These are phyloP conservation scores for Pisolithus tinctorius DNA, from an alignment of 768 basidiomycete genomes.

Conservation along the genomic window DNA sequence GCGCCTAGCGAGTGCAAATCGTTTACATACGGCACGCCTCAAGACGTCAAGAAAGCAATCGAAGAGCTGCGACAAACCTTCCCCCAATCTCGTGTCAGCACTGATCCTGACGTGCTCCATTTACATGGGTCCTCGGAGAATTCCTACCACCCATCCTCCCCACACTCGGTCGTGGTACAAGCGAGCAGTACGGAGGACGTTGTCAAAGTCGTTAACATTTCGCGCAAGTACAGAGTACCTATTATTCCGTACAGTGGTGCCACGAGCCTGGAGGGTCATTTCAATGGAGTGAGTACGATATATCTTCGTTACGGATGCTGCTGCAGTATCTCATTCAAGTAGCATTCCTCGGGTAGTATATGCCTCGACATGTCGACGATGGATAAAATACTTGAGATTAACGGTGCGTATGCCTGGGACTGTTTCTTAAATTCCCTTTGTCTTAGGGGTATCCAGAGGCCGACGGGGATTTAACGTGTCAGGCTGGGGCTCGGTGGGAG, in stretches of 20 bases:
- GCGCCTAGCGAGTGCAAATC: background rate
- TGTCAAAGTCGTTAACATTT: conserved; percentile 69
- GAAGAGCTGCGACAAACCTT: conserved; percentile 42
- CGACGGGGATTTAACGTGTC: conserved; percentile 71
- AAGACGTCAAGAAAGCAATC: conserved; percentile 46
- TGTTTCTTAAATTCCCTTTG: conserved; percentile 2
- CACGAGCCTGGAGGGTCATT: conserved; percentile 85
- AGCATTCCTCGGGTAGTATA: conserved; percentile 49
- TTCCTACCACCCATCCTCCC: conserved; percentile 56
- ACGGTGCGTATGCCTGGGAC: conserved; percentile 32
- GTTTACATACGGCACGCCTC: conserved; percentile 37
- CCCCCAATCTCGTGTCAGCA: conserved; percentile 43
- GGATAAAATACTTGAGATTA: conserved; percentile 56
- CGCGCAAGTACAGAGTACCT: conserved; percentile 67
- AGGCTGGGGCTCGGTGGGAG: conserved; percentile 74
- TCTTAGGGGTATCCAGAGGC: conserved; percentile 35
- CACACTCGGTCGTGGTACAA: conserved; percentile 52
- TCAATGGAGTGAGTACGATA: conserved; percentile 50
- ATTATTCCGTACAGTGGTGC: conserved; percentile 80
- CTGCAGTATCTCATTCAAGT: background rate
- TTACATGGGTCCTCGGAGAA: conserved; percentile 63
- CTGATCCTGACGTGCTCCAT: conserved; percentile 42
- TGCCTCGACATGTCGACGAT: conserved; percentile 62
- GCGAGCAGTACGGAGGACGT: conserved; percentile 74
- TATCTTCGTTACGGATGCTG: background rate